A percentile compares a stretch with the other conserved stretches of the same genome.
Conservation (phyloP, 768 basidiomycete genomes). For the Polyporus arcularius region DNA sequence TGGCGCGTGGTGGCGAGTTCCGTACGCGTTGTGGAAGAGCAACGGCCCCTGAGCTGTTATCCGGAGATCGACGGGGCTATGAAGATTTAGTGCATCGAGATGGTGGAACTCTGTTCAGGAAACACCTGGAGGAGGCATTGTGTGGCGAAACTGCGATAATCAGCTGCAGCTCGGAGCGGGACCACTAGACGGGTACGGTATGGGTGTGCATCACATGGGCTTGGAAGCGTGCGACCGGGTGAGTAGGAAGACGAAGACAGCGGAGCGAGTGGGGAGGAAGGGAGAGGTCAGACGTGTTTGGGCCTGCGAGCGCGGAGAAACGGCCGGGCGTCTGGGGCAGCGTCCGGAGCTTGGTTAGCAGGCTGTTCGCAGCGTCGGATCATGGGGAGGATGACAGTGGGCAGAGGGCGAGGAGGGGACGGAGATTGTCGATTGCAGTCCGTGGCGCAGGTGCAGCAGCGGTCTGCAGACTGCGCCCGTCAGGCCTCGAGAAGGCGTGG, state of each 20-base stretch:
- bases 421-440: slow-evolving; percentile 13
- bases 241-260: neutral
- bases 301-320: neutral
- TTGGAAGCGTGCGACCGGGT: neutral
- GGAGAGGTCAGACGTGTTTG: neutral
- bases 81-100: neutral
- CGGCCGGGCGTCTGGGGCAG: neutral
- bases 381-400: neutral
- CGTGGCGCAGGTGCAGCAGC: neutral
- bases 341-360: neutral
- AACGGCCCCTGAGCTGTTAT: neutral
- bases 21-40: neutral
- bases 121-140: too few species aligned
- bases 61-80: slow-evolving; percentile 14
- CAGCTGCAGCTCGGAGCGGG: too few species aligned
- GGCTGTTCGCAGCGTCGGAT: neutral
- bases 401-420: slow-evolving; percentile 3
- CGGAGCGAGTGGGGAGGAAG: neutral
- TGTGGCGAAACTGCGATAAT: too few species aligned
- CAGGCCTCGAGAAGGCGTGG: slow-evolving; percentile 10
- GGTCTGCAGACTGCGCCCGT: neutral
- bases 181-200: neutral
- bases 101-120: neutral
- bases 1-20: neutral
- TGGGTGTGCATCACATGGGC: neutral